Evolutionary conservation across 352 stramenopile species (phyloP), one percentile per base, ranked within the genome.

Genomic region (Pythium brachiatum): DNA sequence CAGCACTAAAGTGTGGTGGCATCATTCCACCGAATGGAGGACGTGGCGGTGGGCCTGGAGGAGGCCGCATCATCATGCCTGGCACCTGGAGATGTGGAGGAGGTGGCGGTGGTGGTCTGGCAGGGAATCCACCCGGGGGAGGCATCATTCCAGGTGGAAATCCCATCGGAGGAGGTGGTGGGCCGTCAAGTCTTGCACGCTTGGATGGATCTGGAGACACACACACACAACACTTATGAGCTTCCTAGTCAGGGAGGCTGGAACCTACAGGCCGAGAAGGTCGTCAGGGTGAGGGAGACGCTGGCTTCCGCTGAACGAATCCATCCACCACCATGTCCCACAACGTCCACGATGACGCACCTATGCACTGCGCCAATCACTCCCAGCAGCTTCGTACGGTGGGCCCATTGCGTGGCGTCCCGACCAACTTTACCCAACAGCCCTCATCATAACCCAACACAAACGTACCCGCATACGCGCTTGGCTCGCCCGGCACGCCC

Each of bases 401-500:
- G 41, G n/a, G 18, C 1, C 25, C 7, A 16, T 27, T 3, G 27
- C n/a, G 27, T 29, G 29, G 31, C 47, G 27, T 32, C 12, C 23
- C 27, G 41, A 44, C 44, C 13, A 12, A n/a, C 44, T 6, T 9
- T 34, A 34, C 5, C 29, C 29, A 34, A 9, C 18, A 44, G 43
- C 18, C 18, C 16, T 16, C 20, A 4, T 1, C 25, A 50, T 20
- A 21, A n/a, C 12, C 32, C 12, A 18, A n/a, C 21, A 57, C 20
- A 43, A 61, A 53, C 57, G 46, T 41, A 75, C 44, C 48, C 47
- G 54, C 44, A 73, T 69, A 69, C 26, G 48, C 60, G 26, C 29
- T 61, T 26, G 29, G 23, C 65, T 87, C 76, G 59, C 73, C 76
- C 38, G 86, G 86, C 8, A 95, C 79, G 34, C 88, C 87, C 70